A percentile compares a stretch with the other conserved stretches of the same genome.
These are phyloP conservation scores for Yamadazyma mexicana DNA, from an alignment of 1,139 yeast species.

Conservation along the genomic window DNA sequence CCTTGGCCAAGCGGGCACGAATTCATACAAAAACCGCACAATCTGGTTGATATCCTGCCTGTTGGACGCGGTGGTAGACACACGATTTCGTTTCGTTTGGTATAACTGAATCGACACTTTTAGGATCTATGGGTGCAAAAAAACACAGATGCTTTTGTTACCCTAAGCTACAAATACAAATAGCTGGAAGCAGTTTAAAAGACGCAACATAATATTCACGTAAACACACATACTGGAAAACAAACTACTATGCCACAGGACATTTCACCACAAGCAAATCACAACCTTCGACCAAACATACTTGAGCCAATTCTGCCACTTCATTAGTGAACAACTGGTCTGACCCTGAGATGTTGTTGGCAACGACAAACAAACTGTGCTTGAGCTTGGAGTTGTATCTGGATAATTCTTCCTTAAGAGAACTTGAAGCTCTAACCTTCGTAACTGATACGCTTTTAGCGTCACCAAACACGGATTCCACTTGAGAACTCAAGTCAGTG, in stretches of 20 bases:
- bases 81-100: too few species aligned
- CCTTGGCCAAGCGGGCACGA: slow-evolving; percentile 53
- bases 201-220: too few species aligned
- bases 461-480: slow-evolving; percentile 19
- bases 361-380: slow-evolving; percentile 24
- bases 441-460: slow-evolving; percentile 2
- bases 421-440: slow-evolving; percentile 2
- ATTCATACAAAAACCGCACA: slow-evolving; percentile 1
- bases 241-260: slow-evolving; percentile 4
- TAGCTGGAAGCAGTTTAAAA: too few species aligned
- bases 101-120: too few species aligned
- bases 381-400: slow-evolving; percentile 4
- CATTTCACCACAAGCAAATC: slow-evolving; percentile 15
- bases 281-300: slow-evolving; percentile 11
- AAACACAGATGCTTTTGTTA: too few species aligned
- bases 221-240: too few species aligned
- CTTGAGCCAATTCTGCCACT: slow-evolving; percentile 12
- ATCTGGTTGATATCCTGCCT: neutral
- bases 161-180: too few species aligned
- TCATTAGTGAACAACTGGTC: slow-evolving; percentile 13
- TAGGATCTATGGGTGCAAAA: too few species aligned
- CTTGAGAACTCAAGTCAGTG: slow-evolving; percentile 21
- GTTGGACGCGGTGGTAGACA: too few species aligned
- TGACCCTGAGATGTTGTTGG: slow-evolving; percentile 21
- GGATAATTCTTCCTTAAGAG: neutral